phyloP scores from a whole-genome alignment of 257 asterid genomes.

The Scutellaria barbata region DNA sequence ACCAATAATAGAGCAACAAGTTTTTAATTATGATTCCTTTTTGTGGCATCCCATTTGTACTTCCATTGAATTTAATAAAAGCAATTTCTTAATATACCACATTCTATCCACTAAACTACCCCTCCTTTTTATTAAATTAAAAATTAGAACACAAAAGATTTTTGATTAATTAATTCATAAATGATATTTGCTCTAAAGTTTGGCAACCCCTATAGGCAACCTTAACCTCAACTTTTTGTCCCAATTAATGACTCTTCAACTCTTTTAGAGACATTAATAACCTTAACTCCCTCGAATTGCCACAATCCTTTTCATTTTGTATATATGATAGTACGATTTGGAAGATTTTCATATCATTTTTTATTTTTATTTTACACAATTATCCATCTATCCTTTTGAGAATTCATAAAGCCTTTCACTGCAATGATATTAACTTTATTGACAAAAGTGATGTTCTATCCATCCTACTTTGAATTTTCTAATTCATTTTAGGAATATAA shows the following conservation, averaged over 20 bases:
- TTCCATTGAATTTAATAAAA: constrained; percentile 17
- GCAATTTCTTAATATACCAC: constrained; percentile 33
- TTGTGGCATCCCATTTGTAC: constrained; percentile 30
- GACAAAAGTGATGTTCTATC: neutral
- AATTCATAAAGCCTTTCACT: constrained; percentile 28
- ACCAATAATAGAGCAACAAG: constrained; percentile 25
- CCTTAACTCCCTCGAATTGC: constrained; percentile 35
- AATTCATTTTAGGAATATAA: too few relatives aligned
- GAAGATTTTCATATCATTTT: neutral
- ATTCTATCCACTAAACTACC: constrained; percentile 47
- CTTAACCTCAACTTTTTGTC: constrained; percentile 37
- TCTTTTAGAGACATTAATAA: constrained; percentile 45
- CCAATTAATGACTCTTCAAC: constrained; percentile 47
- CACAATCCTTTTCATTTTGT: neutral
- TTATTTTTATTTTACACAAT: too few relatives aligned
- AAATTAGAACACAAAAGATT: neutral
- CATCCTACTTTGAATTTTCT: neutral
- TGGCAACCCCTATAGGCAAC: constrained; percentile 30
- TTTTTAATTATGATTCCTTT: neutral
- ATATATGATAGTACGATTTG: neutral
- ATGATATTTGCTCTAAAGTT: constrained; percentile 31
- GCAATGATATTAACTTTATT: constrained; percentile 9
- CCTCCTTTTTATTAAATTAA: constrained; percentile 3
- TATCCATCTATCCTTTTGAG: constrained; percentile 24
- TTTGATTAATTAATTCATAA: constrained; percentile 21